Conservation (phyloP, 352 stramenopile genomes). For the Phytophthora macrochlamydospora region DNA sequence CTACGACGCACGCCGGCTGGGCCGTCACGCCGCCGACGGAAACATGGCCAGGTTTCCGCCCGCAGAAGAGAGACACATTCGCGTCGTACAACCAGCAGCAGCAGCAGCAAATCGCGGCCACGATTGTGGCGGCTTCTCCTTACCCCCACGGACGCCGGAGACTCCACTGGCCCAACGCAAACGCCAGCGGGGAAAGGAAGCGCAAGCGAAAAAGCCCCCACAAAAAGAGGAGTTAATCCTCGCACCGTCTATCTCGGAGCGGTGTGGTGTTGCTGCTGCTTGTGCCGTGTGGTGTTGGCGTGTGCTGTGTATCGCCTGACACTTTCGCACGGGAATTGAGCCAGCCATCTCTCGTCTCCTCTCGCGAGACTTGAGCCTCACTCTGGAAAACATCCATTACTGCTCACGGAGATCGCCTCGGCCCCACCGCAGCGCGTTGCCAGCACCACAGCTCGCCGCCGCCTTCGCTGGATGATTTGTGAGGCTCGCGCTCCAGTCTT, state of each 20-base stretch:
- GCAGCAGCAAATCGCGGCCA: slow-evolving; percentile 37
- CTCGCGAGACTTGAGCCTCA: slow-evolving; percentile 35
- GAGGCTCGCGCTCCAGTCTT: slow-evolving; percentile 31
- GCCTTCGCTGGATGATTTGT: slow-evolving; percentile 38
- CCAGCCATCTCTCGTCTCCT: slow-evolving; percentile 24
- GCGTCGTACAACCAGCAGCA: slow-evolving; percentile 26
- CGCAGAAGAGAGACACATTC: slow-evolving; percentile 7
- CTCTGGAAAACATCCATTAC: slow-evolving; percentile 43
- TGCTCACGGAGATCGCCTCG: slow-evolving; percentile 17
- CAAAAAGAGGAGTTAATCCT: slow-evolving; percentile 40
- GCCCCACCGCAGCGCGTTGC: neutral
- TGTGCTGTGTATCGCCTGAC: slow-evolving; percentile 30
- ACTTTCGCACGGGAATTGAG: slow-evolving; percentile 33
- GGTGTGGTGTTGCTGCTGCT: slow-evolving; percentile 13
- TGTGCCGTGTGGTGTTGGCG: slow-evolving; percentile 8
- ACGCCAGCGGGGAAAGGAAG: slow-evolving; percentile 45
- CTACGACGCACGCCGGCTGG: slow-evolving; percentile 24
- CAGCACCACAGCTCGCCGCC: neutral
- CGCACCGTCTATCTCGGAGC: slow-evolving; percentile 13
- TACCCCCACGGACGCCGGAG: slow-evolving; percentile 30
- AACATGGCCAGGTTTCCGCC: neutral
- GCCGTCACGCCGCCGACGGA: slow-evolving; percentile 16
- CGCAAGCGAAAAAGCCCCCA: slow-evolving; percentile 19
- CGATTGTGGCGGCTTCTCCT: slow-evolving; percentile 42
- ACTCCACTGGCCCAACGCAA: slow-evolving; percentile 30